Evolutionary conservation across 805 yeast species (phyloP).

Genomic region (Wickerhamiella hasegawae): DNA sequence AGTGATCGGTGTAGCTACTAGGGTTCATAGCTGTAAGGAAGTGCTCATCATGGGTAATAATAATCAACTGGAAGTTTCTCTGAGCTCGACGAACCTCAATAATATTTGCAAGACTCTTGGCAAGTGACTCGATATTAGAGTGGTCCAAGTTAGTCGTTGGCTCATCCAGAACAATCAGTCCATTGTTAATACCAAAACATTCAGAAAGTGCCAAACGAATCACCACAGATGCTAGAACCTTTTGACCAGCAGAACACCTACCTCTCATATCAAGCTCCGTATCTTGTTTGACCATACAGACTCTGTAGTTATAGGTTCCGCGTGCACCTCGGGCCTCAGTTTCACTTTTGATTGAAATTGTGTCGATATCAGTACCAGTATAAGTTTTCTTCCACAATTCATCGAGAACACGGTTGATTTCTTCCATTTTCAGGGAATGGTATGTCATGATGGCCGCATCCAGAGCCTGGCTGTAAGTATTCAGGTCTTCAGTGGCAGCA

Average conservation of each 20-base stretch:
- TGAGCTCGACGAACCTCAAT: slow-evolving; percentile 63
- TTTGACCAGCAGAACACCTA: slow-evolving; percentile 95
- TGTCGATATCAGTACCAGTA: slow-evolving; percentile 88
- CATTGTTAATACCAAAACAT: slow-evolving; percentile 88
- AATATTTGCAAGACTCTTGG: slow-evolving; percentile 58
- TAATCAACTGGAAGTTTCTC: slow-evolving; percentile 81
- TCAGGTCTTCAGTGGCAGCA: slow-evolving; percentile 66
- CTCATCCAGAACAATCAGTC: slow-evolving; percentile 91
- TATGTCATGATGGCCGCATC: slow-evolving; percentile 89
- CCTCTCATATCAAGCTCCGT: slow-evolving; percentile 96
- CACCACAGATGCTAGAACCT: slow-evolving; percentile 80
- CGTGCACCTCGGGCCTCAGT: slow-evolving; percentile 39
- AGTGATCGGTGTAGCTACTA: slow-evolving; percentile 68
- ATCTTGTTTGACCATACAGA: slow-evolving; percentile 86
- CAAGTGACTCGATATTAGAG: slow-evolving; percentile 78
- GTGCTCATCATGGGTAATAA: slow-evolving; percentile 92
- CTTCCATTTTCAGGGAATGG: slow-evolving; percentile 83
- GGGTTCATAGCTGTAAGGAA: slow-evolving; percentile 79
- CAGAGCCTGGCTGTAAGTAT: slow-evolving; percentile 65
- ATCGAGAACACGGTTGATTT: slow-evolving; percentile 71
- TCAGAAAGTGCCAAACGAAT: slow-evolving; percentile 87
- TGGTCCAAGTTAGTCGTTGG: slow-evolving; percentile 93
- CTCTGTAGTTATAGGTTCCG: slow-evolving; percentile 69
- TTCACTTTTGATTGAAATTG: slow-evolving; percentile 74
- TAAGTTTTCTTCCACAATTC: slow-evolving; percentile 92